phyloP scores from a whole-genome alignment of 805 yeast genomes.

The Jamesozyma piceae region DNA sequence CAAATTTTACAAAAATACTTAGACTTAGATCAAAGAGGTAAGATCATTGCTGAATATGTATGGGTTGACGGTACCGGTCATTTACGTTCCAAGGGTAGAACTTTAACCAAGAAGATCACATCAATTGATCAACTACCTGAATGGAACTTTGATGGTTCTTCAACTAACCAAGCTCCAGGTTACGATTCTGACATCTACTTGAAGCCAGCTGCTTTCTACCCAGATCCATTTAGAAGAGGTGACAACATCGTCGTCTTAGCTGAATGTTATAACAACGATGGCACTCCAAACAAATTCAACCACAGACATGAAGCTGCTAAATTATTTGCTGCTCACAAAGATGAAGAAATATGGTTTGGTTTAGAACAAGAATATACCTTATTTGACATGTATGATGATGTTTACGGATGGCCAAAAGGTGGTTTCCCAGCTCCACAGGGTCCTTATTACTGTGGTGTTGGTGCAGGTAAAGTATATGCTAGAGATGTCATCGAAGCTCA shows the following conservation, averaged over 20 bases:
- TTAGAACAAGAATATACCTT: slow-evolving; percentile 97
- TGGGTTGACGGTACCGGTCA: slow-evolving; percentile 94
- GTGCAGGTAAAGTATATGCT: slow-evolving; percentile 95
- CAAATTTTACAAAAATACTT: slow-evolving; percentile 74
- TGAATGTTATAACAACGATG: slow-evolving; percentile 97
- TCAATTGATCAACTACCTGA: slow-evolving; percentile 86
- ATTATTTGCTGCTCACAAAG: slow-evolving; percentile 84
- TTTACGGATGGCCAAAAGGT: slow-evolving; percentile 98
- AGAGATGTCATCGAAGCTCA: slow-evolving; percentile 98
- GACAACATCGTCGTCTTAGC: slow-evolving; percentile 91
- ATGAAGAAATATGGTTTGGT: slow-evolving; percentile 91
- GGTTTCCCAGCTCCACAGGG: slow-evolving; percentile 99
- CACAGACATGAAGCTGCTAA: slow-evolving; percentile 96
- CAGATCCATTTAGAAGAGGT: slow-evolving; percentile 97
- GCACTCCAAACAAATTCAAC: slow-evolving; percentile 97
- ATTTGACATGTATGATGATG: slow-evolving; percentile 81
- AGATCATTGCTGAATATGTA: slow-evolving; percentile 88
- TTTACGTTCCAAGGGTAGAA: slow-evolving; percentile 89
- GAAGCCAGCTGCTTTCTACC: slow-evolving; percentile 90
- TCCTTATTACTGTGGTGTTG: slow-evolving; percentile 99
- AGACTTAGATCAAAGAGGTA: slow-evolving; percentile 76
- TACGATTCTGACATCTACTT: slow-evolving; percentile 90
- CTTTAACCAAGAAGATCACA: slow-evolving; percentile 58
- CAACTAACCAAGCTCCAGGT: slow-evolving; percentile 98
- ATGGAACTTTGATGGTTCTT: slow-evolving; percentile 99